Evolutionary conservation across 2,329 filamentous ascomycete genomes (phyloP), one percentile per base, ranked within the genome.

Genomic region (Peltaster fructicola): DNA sequence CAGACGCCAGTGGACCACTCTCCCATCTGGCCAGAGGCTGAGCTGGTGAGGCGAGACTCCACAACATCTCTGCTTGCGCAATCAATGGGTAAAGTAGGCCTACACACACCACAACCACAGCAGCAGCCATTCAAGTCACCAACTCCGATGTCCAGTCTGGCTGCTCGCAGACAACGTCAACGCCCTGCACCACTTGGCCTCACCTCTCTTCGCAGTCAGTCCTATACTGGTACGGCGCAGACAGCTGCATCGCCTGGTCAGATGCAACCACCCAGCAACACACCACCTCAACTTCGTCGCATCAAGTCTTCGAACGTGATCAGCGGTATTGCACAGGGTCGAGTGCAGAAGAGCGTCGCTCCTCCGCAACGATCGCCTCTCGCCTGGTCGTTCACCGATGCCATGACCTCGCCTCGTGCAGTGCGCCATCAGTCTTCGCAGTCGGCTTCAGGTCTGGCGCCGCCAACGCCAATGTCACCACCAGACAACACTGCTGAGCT

Each of bases 241-340:
- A 36, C 51, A 44, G 16, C 44, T 46, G n/a, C 13, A 49, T 52
- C 30, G 45, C 57, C 54, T 2, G 34, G 35, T 15, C 37, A 39
- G 8, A 20, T 36, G 33, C 18, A 30, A 28, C 20, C 22, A 19
- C 6, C 12, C 23, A 21, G 7, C 25, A 82, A 55, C 5, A 84
- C 20, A 73, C 75, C 9, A 71, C 73, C 51, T 67, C 67, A 33
- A 19, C 44, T 62, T 8, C 55, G 58, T 16, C 53, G 57, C 14
- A 62, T 62, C 24, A 47, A 56, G 24, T 62, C 58, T 8, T 54
- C 56, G 8, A 56, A 51, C 22, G 54, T 55, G 7, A 34, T 47
- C n/a, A 54, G 51, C 28, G 49, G 44, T 23, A 37, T 51, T 27
- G 44, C 40, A 5, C 41, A 46, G 14, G 56, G 57, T 10, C 55